Evolutionary conservation across 768 basidiomycete genomes (phyloP).

Genomic region (Agrocybe pediades): DNA sequence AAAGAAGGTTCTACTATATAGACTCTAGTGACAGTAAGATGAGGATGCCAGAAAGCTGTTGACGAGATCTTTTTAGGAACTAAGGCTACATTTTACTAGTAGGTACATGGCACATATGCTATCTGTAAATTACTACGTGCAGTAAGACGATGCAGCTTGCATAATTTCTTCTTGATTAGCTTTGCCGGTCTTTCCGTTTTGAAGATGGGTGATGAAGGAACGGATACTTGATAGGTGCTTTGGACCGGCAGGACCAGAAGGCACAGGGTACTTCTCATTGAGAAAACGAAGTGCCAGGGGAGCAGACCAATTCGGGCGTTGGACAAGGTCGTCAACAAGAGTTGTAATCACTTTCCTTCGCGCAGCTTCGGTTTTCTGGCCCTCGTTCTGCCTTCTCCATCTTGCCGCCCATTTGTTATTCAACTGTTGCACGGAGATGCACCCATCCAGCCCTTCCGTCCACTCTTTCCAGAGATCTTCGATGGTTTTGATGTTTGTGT

Average conservation of each 20-base stretch:
- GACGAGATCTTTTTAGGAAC: no score
- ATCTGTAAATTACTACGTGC: no score
- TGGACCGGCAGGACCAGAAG: neutral
- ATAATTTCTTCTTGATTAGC: neutral
- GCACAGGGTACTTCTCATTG: conserved; percentile 19
- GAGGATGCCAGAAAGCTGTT: no score
- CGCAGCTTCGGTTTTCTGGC: conserved; percentile 21
- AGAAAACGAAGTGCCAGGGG: conserved; percentile 23
- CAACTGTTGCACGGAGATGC: conserved; percentile 19
- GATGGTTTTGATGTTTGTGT: conserved; percentile 12
- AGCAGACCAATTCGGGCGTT: conserved; percentile 21
- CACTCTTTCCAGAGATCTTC: conserved; percentile 30
- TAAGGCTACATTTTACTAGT: no score
- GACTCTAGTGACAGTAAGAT: no score
- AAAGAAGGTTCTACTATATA: no score
- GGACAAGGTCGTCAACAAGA: conserved; percentile 20
- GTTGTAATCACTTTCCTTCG: conserved; percentile 21
- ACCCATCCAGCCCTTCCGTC: conserved; percentile 24
- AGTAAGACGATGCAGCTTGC: neutral
- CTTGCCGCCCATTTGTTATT: conserved; percentile 15
- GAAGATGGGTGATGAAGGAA: neutral
- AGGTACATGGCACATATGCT: no score
- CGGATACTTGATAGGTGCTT: neutral
- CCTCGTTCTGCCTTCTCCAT: conserved; percentile 24
- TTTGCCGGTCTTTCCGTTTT: neutral